These are phyloP conservation scores for Daldinia sp. DNA, from an alignment of 2,329 filamentous ascomycete species.

Conservation along the genomic window DNA sequence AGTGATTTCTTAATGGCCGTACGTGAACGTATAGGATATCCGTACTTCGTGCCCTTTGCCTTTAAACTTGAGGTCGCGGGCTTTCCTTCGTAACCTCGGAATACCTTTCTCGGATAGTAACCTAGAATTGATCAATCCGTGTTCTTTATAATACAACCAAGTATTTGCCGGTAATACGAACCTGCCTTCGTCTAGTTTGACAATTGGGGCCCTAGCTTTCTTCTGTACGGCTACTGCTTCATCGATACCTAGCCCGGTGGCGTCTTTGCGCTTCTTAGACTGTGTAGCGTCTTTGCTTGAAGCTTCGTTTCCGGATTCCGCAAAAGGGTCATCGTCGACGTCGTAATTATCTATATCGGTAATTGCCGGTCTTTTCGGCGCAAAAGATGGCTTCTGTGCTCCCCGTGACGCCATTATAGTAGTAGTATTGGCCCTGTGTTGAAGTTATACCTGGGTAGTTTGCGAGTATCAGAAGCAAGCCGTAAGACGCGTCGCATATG, in stretches of 20 bases:
- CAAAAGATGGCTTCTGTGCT: slow-evolving; percentile 21
- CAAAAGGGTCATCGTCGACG: slow-evolving; percentile 63
- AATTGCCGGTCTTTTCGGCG: slow-evolving; percentile 54
- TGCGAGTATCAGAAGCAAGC: neutral
- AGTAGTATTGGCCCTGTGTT: neutral
- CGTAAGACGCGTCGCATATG: slow-evolving; percentile 23
- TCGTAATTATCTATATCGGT: slow-evolving; percentile 82
- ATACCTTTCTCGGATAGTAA: slow-evolving; percentile 86
- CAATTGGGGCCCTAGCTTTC: slow-evolving; percentile 72
- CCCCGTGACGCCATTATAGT: slow-evolving; percentile 44
- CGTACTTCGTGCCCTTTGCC: slow-evolving; percentile 91
- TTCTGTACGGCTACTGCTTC: slow-evolving; percentile 85
- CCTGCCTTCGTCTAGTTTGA: slow-evolving; percentile 87
- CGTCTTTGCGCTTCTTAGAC: slow-evolving; percentile 59
- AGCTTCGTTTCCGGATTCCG: slow-evolving; percentile 54
- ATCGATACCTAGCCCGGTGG: slow-evolving; percentile 76
- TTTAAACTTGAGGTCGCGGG: slow-evolving; percentile 79
- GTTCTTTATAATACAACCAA: neutral
- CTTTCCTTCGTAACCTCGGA: slow-evolving; percentile 77
- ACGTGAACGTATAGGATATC: neutral
- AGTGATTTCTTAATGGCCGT: slow-evolving; percentile 1
- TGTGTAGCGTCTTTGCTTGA: slow-evolving; percentile 40
- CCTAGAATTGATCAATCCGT: slow-evolving; percentile 52
- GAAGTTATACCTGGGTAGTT: neutral
- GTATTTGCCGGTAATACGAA: slow-evolving; percentile 45